Evolutionary conservation across 2,329 filamentous ascomycete genomes (phyloP).

Genomic region (Colletotrichum eleusines): DNA sequence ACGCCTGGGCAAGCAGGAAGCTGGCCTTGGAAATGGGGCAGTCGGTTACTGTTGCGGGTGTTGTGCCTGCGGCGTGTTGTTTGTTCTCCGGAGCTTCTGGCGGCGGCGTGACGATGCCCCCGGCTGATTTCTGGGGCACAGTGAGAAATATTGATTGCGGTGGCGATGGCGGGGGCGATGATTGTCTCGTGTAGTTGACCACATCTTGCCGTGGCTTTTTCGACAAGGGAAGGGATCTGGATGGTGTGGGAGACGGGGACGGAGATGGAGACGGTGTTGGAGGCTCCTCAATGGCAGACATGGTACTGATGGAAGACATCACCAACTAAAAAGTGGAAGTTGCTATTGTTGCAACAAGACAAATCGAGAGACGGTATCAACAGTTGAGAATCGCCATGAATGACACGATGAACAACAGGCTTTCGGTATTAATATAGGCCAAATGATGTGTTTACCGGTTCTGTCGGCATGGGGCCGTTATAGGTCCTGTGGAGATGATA

Average conservation of each 20-base stretch:
- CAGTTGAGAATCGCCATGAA: neutral
- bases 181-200: neutral
- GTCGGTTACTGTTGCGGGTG: conserved; percentile 1
- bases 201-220: conserved; percentile 22
- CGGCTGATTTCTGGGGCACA: neutral
- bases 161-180: neutral
- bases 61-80: neutral
- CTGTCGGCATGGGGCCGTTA: neutral
- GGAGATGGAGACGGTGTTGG: conserved; percentile 8
- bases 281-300: conserved; percentile 18
- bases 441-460: neutral
- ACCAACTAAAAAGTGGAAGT: neutral
- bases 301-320: neutral
- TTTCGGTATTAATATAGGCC: conserved; percentile 3
- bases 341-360: neutral
- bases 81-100: conserved; percentile 4
- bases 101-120: conserved; percentile 23
- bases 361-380: neutral
- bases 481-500: neutral
- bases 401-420: neutral
- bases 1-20: conserved; percentile 35
- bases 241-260: conserved; percentile 2
- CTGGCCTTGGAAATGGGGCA: conserved; percentile 36
- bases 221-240: neutral
- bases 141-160: conserved; percentile 1